Conservation (phyloP, 306 rosid genomes). For the Coriaria nepalensis region DNA sequence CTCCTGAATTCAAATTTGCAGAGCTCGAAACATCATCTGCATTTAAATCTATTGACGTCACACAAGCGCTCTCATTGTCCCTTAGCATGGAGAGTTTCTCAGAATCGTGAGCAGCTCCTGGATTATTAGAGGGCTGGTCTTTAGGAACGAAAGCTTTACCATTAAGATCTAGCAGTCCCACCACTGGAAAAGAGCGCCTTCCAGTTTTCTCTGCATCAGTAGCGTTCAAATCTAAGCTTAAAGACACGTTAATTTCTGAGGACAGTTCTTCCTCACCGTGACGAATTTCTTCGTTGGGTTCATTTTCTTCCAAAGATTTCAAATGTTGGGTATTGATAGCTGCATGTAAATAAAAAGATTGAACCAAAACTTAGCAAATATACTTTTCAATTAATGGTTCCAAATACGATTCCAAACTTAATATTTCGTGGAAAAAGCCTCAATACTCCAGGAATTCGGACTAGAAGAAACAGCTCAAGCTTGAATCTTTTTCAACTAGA, state of each 20-base stretch:
- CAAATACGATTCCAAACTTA: constrained; percentile 2
- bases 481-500: not conserved
- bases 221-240: constrained; percentile 20
- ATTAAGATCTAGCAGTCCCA: constrained; percentile 40
- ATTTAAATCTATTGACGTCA: constrained; percentile 44
- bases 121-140: constrained; percentile 14
- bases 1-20: constrained; percentile 38
- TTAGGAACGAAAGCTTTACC: constrained; percentile 24
- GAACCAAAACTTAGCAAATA: constrained; percentile 3
- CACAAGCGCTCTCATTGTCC: constrained; percentile 20
- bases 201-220: constrained; percentile 26
- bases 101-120: constrained; percentile 24
- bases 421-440: constrained; percentile 1
- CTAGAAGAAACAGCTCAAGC: not conserved
- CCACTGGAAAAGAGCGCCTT: constrained; percentile 5
- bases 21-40: constrained; percentile 54
- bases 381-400: not conserved
- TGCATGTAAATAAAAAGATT: constrained; percentile 17
- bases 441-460: not conserved
- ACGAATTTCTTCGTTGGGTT: constrained; percentile 18
- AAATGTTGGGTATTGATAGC: constrained; percentile 15
- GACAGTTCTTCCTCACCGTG: constrained; percentile 30
- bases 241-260: constrained; percentile 28
- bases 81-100: constrained; percentile 7
- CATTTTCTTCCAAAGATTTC: constrained; percentile 19